Base-by-base conservation (phyloP, 2,329 filamentous ascomycete genomes). In the Clonostachys solani region DNA sequence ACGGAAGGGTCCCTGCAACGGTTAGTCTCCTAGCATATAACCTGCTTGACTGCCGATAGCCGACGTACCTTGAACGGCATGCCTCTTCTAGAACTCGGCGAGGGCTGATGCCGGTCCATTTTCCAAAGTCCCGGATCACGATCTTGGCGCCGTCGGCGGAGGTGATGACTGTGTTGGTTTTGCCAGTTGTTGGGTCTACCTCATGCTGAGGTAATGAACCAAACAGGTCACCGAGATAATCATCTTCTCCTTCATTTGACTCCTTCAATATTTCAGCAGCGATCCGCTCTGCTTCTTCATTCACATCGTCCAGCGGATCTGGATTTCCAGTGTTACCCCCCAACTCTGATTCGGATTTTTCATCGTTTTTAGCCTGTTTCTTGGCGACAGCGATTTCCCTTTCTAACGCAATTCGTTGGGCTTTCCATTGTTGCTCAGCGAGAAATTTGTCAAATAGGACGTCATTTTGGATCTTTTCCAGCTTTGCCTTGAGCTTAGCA, bases 101-200 rank as follows among this genome's bases (percentile, higher is more conserved):
- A 15, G 92, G 92, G 55, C 73, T 87, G 33, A 95, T 67, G 8
- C 92, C 92, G 13, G 80, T 80, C 73, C 83, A 84, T 63, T 89
- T 90, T 2, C 89, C 91, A 73, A 97, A 96, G 57, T 96, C 87
- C 40, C 88, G 77, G 43, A 95, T 77, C 1, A 72, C 77, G 5
- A 90, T 66, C 48, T 77, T 82, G 6, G 70, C 61, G 2, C 81
- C 77, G 52, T 79, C 64, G 47, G 69, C 54, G 42, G 72, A 68
- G 56, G 75, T 81, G 40, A 82, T 69, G 38, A 78, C 75, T 0
- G 73, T 84, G 36, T 66, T 74, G 3, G 74, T 75, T 59, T 83
- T 78, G n/a, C 81, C 81, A 9, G 78, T 81, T 6, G 62, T 54
- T 5, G 74, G 70, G 54, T 85, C 80, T 6, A 81, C 71, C 56